Base-by-base conservation (phyloP, 169 alveolate genomes). In the Besnoitia besnoiti region DNA sequence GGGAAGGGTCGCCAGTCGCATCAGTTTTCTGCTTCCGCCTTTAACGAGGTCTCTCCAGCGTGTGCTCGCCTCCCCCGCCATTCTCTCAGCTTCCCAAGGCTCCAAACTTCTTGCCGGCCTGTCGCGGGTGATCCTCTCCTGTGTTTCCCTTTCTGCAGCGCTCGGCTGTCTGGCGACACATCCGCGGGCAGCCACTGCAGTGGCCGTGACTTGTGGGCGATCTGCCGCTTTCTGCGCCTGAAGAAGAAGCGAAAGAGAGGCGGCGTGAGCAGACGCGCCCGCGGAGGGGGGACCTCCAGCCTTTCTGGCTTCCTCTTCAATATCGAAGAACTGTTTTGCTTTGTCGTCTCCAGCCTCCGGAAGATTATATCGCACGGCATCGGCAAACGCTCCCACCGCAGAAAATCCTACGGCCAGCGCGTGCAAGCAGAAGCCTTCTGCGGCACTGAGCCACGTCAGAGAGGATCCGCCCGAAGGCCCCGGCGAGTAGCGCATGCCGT, bases 341-440 rank as follows among this genome's bases (percentile, higher is more conserved):
- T 55, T 55, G 67, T 55, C 67, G 33, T 10, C 67, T 37, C 8
- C 46, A 0, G n/a, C 16, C 82, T 73, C 44, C 27, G 82, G 82
- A 42, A 73, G 82, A 73, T 73, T 73, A 37, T 73, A 42, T 10
- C 82, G 39, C 82, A 73, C 82, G 24, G 82, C 82, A 35, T 73
- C 82, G 39, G 82, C 82, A 73, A 73, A n/a, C 10, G 82, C 39
- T 24, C 47, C 82, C 0, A 73, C n/a, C 10, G 82, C 1, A 14
- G 82, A 73, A 8, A 73, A 73, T 8, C 82, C 82, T 2, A 73
- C 82, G n/a, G 46, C 82, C n/a, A 73, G 46, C 27, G 82, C 82
- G 82, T 73, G 82, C 46, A 37, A n/a, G 82, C 82, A 73, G n/a
- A 73, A 73, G 10, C n/a, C 16, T 16, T n/a, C 82, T 8, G 82